phyloP scores from a whole-genome alignment of 1,284 basidiomycete genomes.

The Irpex rosettiformis region DNA sequence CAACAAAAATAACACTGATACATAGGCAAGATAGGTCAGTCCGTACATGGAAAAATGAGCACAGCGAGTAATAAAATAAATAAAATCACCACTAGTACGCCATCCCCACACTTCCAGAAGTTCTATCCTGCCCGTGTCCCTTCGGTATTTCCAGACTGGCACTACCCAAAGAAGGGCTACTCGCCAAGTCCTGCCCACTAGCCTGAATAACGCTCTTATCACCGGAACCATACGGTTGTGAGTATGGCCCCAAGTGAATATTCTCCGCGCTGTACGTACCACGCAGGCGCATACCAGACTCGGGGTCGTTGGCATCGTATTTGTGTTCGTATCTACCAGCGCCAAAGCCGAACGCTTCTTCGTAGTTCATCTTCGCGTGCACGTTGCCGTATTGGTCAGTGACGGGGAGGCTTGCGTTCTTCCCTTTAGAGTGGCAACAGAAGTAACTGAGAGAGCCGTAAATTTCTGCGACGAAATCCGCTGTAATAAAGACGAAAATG shows the following conservation, averaged over 20 bases:
- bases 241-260: slow-evolving; percentile 42
- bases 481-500: slow-evolving; percentile 28
- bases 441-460: slow-evolving; percentile 60
- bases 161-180: not conserved
- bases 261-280: slow-evolving; percentile 41
- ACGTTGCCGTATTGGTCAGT: slow-evolving; percentile 24
- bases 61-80: not conserved
- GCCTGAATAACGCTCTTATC: slow-evolving; percentile 18
- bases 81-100: not conserved
- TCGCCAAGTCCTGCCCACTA: not conserved
- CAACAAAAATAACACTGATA: not conserved
- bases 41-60: not conserved
- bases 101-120: not conserved
- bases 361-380: slow-evolving; percentile 36
- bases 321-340: slow-evolving; percentile 3
- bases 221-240: slow-evolving; percentile 5
- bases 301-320: not conserved
- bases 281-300: slow-evolving; percentile 14
- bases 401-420: slow-evolving; percentile 36
- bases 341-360: slow-evolving; percentile 48
- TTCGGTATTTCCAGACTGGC: not conserved
- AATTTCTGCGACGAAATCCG: slow-evolving; percentile 68
- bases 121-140: not conserved
- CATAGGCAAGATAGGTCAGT: not conserved
- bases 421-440: slow-evolving; percentile 34